Conservation (phyloP, 169 alveolate species). For the Sarcocystis neurona region DNA sequence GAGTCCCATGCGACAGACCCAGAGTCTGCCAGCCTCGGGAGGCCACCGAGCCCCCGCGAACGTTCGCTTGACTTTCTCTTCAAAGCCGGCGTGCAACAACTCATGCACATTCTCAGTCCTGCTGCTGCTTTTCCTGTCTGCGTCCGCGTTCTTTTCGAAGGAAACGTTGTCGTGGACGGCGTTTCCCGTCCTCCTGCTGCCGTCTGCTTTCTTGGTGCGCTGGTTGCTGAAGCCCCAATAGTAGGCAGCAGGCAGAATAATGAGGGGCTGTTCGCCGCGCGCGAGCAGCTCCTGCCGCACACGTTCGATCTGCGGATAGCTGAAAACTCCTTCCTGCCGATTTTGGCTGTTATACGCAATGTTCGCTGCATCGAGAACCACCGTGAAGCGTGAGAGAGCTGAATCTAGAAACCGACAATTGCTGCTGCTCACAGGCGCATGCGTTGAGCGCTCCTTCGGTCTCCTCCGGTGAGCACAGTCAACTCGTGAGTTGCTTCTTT, state of each 20-base stretch:
- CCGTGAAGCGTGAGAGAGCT: not conserved
- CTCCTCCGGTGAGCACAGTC: too few relatives aligned
- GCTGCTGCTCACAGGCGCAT: not conserved
- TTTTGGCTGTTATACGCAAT: constrained; percentile 48
- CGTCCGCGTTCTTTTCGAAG: not conserved
- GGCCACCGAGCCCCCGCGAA: not conserved
- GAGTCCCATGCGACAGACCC: not conserved
- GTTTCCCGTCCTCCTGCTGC: too few relatives aligned
- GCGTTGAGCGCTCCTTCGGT: not conserved
- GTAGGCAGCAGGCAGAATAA: constrained; percentile 30
- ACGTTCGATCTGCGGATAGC: constrained; percentile 36
- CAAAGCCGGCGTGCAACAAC: too few relatives aligned
- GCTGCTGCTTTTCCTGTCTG: not conserved
- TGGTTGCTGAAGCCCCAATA: constrained; percentile 49
- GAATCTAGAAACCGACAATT: not conserved
- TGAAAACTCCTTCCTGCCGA: constrained; percentile 7
- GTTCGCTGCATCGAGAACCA: constrained; percentile 43
- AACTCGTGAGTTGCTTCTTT: too few relatives aligned
- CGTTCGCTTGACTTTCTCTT: not conserved
- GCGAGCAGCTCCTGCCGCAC: constrained; percentile 23
- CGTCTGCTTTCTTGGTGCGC: too few relatives aligned
- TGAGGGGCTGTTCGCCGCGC: constrained; percentile 43
- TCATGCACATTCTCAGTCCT: not conserved
- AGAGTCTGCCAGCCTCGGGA: not conserved
- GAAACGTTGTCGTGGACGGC: too few relatives aligned